Base-by-base conservation (phyloP, 2,329 filamentous ascomycete species). In the Diplodia mutila region DNA sequence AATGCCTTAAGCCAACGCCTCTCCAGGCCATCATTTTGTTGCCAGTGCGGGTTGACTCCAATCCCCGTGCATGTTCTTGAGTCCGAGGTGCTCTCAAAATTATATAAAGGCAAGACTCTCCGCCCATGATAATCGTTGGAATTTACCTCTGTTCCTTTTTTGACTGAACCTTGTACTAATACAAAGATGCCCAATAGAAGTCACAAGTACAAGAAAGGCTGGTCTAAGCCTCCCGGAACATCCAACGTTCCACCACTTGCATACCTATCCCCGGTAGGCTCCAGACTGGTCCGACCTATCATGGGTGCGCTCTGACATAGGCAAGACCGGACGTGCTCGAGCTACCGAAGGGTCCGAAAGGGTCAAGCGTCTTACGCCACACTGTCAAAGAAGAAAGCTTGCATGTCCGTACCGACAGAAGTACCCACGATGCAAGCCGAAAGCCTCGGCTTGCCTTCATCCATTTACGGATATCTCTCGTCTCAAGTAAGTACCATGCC, bases 181-280 rank as follows among this genome's bases (percentile, higher is more conserved):
- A 14, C 5, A 1, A 51, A 23, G 1, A 51, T 51, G 48, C 9
- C 48, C 2, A 51, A 51, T 21, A 51, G 48, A 4, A 23, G 11
- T 5, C 1, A 51, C 14, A 23, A 3, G 5, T 27, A 11, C 48
- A 51, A 27, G 4, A 9, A 14, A 4, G 21, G 48, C 12, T 16
- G 8, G 9, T 12, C 2, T 23, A 16, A 14, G 1, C 4, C 0
- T 14, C 7, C 11, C 14, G 25, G 11, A 25, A 51, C 11, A 5
- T 0, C 4, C 21, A 25, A 25, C 0, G 9, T 2, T 2, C 14
- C 4, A 0, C 2, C 2, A 53, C 2, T 5, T 3, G 7, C 11
- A 8, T 42, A 42, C 39, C 14, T 2, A 7, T 42, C 39, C 39
- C 7, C 6, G 4, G 39, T 42, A 42, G 5, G 39, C 14, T 2